Evolutionary conservation across 2,329 filamentous ascomycete genomes (phyloP).

Genomic region (Simplicillium aogashimaense): DNA sequence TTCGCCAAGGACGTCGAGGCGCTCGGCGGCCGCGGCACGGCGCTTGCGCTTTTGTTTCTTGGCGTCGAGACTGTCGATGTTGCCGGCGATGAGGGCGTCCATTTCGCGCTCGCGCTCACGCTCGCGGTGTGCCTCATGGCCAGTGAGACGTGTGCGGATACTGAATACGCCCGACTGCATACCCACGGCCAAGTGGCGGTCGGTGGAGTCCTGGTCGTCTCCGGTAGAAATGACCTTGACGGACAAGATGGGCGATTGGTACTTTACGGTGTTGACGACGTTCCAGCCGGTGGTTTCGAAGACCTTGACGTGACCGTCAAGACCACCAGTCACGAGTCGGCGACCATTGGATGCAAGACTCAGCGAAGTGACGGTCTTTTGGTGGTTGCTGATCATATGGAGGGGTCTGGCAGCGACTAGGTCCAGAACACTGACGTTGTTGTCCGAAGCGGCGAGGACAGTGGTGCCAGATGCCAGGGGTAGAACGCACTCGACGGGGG

Average conservation of each 20-base stretch:
- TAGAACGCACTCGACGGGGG: conserved; percentile 79
- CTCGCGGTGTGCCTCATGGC: conserved; percentile 67
- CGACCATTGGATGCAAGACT: conserved; percentile 71
- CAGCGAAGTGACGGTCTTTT: conserved; percentile 91
- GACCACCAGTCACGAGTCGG: conserved; percentile 74
- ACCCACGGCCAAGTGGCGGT: conserved; percentile 89
- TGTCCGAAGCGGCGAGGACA: conserved; percentile 74
- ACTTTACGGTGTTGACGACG: conserved; percentile 89
- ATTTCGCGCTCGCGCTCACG: conserved; percentile 75
- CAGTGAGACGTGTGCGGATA: conserved; percentile 78
- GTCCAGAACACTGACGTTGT: conserved; percentile 83
- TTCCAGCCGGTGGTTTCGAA: conserved; percentile 95
- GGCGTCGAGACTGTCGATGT: conserved; percentile 67
- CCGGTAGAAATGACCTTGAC: conserved; percentile 56
- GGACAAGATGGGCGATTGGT: conserved; percentile 81
- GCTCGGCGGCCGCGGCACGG: conserved; percentile 30
- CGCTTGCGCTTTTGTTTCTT: conserved; percentile 61
- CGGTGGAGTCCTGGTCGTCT: conserved; percentile 43
- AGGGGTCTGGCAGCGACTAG: conserved; percentile 83
- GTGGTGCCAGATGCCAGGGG: conserved; percentile 80
- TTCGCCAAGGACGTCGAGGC: conserved; percentile 75
- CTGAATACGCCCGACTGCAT: conserved; percentile 92
- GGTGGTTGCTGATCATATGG: conserved; percentile 83
- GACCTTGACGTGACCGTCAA: conserved; percentile 95
- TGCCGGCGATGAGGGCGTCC: conserved; percentile 69